Base-by-base conservation (phyloP, 1,284 basidiomycete species). In the Caloboletus firmus region DNA sequence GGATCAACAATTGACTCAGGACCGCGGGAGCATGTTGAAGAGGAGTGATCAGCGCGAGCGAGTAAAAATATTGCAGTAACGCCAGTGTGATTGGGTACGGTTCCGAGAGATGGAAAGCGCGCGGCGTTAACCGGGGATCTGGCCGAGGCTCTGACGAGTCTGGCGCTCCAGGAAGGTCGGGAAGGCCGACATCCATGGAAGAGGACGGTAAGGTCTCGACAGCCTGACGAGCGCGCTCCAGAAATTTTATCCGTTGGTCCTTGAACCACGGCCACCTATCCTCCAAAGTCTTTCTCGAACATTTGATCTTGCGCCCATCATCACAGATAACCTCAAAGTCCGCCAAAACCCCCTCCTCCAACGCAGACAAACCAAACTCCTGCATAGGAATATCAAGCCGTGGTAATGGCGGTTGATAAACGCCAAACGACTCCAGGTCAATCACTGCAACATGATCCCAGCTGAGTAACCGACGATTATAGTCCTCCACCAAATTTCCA, bases 261-360 rank as follows among this genome's bases (percentile, higher is more conserved):
- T 82, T 84, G 78, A 98, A 95, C 95, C 95, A 98, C 0, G 89
- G 84, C 95, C 95, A 98, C 15, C 95, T 81, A 37, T 90, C 86
- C 67, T 92, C 87, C 20, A 98, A 76, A 18, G 93, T 73, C 66
- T 82, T 85, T 41, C 93, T 81, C 22, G 93, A 93, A 69, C 92
- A 95, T 44, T 81, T 76, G 57, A 98, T 82, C 59, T 82, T 81
- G 54, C 92, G 81, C 1, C 92, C 92, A 69, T 98, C 95, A 57
- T 95, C 91, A 67, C 91, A 94, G 17, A 97, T 76, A 52, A 98
- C 79, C 67, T 95, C 92, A 64, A 97, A 98, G 71, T 98, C 95
- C 6, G 86, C 80, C 26, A 89, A 75, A 30, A 87, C 74, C 28
- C 79, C 79, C 67, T 93, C 89, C 64, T 93, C 91, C 8, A 95